Percentiles rank a stretch among this genome's conserved stretches.
These are phyloP conservation scores for Candida yuanshanica DNA, from an alignment of 805 yeast genomes.

Conservation along the genomic window DNA sequence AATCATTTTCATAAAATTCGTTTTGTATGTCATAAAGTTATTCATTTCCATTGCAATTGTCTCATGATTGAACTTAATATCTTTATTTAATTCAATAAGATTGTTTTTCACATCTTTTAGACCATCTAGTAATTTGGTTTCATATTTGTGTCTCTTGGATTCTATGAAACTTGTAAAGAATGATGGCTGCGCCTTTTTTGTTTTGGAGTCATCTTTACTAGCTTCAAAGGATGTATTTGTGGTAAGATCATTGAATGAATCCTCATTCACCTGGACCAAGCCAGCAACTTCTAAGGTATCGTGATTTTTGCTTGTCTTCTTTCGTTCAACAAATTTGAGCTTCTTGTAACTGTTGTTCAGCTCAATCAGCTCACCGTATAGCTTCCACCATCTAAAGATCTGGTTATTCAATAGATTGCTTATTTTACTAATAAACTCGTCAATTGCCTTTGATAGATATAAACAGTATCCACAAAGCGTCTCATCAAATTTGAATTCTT, in stretches of 20 bases:
- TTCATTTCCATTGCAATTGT: slow-evolving; percentile 57
- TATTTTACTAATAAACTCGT: slow-evolving; percentile 26
- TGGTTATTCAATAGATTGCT: slow-evolving; percentile 28
- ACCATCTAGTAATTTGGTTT: slow-evolving; percentile 34
- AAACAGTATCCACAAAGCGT: slow-evolving; percentile 14
- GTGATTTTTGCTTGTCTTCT: slow-evolving; percentile 5
- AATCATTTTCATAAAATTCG: slow-evolving; percentile 32
- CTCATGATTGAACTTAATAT: slow-evolving; percentile 54
- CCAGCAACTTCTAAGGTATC: slow-evolving; percentile 15
- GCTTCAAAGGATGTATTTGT: slow-evolving; percentile 16
- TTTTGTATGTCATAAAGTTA: slow-evolving; percentile 47
- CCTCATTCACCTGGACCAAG: slow-evolving; percentile 23
- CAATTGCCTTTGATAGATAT: slow-evolving; percentile 18
- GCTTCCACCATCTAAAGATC: slow-evolving; percentile 40
- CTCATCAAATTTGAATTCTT: slow-evolving; percentile 20
- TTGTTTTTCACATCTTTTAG: slow-evolving; percentile 36
- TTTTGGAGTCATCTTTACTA: slow-evolving; percentile 1
- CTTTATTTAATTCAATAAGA: slow-evolving; percentile 38
- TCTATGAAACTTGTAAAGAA: slow-evolving; percentile 39
- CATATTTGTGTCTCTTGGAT: slow-evolving; percentile 43
- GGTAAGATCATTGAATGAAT: slow-evolving; percentile 18
- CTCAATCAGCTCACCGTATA: slow-evolving; percentile 35
- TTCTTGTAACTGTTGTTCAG: slow-evolving; percentile 28
- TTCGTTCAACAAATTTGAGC: slow-evolving; percentile 19
- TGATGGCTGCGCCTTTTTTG: slow-evolving; percentile 21